A percentile compares a stretch with the other conserved stretches of the same genome.
phyloP scores from a whole-genome alignment of 2,329 filamentous ascomycete genomes.

The Hymenotorrendiella dingleyae region DNA sequence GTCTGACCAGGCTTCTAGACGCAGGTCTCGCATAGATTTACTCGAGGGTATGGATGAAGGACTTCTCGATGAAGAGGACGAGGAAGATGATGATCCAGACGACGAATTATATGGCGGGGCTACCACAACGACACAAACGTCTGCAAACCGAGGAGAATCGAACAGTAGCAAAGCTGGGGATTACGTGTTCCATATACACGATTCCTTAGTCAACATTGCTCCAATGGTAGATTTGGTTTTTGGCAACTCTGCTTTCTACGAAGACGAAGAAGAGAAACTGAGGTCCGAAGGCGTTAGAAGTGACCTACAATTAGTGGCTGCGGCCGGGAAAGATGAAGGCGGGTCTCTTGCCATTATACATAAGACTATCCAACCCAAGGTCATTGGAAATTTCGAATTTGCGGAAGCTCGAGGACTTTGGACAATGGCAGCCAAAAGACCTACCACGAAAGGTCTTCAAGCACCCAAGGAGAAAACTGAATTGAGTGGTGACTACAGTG shows the following conservation, averaged over 20 bases:
- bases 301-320: slow-evolving; percentile 53
- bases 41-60: slow-evolving; percentile 53
- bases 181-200: slow-evolving; percentile 70
- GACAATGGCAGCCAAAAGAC: slow-evolving; percentile 68
- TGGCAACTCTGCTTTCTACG: slow-evolving; percentile 47
- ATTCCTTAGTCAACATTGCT: slow-evolving; percentile 69
- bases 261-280: slow-evolving; percentile 40
- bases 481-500: slow-evolving; percentile 45
- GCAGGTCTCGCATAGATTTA: slow-evolving; percentile 52
- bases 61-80: slow-evolving; percentile 35
- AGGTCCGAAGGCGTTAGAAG: slow-evolving; percentile 44
- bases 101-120: slow-evolving; percentile 60
- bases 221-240: slow-evolving; percentile 72
- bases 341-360: slow-evolving; percentile 72
- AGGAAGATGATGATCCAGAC: slow-evolving; percentile 42
- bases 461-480: slow-evolving; percentile 41
- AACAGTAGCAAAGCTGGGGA: slow-evolving; percentile 50
- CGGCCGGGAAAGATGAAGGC: slow-evolving; percentile 58
- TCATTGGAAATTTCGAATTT: slow-evolving; percentile 65
- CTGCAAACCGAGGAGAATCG: slow-evolving; percentile 30
- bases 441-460: slow-evolving; percentile 54
- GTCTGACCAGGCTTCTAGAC: slow-evolving; percentile 54
- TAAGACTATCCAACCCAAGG: slow-evolving; percentile 67
- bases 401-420: slow-evolving; percentile 72
- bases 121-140: slow-evolving; percentile 32